Conservation (phyloP, 2,329 filamentous ascomycete genomes). For the Paecilomyces dactylethromorphus region DNA sequence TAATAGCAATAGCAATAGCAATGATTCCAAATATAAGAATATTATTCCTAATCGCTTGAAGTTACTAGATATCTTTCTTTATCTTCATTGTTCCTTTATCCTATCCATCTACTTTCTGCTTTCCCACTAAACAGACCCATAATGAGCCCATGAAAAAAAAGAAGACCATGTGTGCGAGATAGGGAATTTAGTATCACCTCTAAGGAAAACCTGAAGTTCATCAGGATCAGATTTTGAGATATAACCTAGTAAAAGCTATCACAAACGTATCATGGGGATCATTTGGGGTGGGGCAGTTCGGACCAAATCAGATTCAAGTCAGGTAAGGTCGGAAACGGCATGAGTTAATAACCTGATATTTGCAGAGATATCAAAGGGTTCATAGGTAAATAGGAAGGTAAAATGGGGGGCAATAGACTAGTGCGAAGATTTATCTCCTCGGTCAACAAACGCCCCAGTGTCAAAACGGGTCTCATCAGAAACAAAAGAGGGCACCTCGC, state of each 20-base stretch:
- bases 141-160: too few species aligned
- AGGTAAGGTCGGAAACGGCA: slow-evolving; percentile 1
- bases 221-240: neutral
- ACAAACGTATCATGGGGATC: neutral
- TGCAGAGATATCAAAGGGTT: neutral
- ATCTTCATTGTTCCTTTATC: too few species aligned
- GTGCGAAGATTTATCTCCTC: neutral
- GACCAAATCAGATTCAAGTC: neutral
- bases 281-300: neutral
- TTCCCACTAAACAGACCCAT: too few species aligned
- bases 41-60: too few species aligned
- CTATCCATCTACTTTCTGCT: too few species aligned
- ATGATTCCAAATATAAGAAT: too few species aligned
- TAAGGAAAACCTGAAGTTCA: too few species aligned
- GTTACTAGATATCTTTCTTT: too few species aligned
- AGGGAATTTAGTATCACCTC: too few species aligned
- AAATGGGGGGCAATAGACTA: neutral
- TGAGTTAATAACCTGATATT: neutral
- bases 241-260: neutral
- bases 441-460: neutral
- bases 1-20: too few species aligned
- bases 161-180: too few species aligned
- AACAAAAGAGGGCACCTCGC: neutral
- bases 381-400: neutral
- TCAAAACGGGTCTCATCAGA: neutral